Evolutionary conservation across 352 stramenopile genomes (phyloP).

Genomic region (Pythium sp.): DNA sequence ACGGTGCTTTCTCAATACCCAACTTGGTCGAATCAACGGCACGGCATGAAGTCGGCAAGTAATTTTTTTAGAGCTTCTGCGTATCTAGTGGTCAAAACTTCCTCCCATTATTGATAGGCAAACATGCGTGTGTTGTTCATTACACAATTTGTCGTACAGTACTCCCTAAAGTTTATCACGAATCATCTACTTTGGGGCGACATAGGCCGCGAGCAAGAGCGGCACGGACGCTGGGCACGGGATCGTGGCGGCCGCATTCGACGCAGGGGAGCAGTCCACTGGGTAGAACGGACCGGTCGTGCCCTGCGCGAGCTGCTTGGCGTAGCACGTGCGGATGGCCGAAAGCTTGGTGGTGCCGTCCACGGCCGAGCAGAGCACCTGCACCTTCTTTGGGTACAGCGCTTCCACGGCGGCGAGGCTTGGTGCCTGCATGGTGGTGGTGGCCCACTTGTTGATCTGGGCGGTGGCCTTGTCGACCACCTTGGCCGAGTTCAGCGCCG

Average conservation of each 20-base stretch:
- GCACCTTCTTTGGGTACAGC: constrained; percentile 59
- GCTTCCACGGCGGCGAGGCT: constrained; percentile 41
- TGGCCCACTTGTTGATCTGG: constrained; percentile 60
- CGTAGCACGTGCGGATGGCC: constrained; percentile 67
- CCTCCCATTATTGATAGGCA: too few species aligned
- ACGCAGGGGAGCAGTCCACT: constrained; percentile 17
- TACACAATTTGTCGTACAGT: neutral
- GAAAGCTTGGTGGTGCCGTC: constrained; percentile 61
- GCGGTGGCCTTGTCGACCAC: constrained; percentile 31
- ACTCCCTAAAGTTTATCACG: neutral
- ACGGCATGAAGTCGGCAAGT: too few species aligned
- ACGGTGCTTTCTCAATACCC: too few species aligned
- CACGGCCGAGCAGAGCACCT: constrained; percentile 62
- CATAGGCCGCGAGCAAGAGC: constrained; percentile 15
- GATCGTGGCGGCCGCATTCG: constrained; percentile 9
- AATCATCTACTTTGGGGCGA: constrained; percentile 8
- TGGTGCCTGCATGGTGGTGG: constrained; percentile 14
- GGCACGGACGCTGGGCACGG: constrained; percentile 8
- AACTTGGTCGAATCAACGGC: too few species aligned
- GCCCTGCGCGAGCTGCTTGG: constrained; percentile 23
- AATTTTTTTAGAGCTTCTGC: too few species aligned
- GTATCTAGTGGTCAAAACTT: too few species aligned
- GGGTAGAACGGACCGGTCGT: constrained; percentile 5
- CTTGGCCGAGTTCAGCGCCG: constrained; percentile 46
- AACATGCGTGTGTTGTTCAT: neutral